Conservation (phyloP, 306 rosid genomes). For the Oxytropis ochrocephala region DNA sequence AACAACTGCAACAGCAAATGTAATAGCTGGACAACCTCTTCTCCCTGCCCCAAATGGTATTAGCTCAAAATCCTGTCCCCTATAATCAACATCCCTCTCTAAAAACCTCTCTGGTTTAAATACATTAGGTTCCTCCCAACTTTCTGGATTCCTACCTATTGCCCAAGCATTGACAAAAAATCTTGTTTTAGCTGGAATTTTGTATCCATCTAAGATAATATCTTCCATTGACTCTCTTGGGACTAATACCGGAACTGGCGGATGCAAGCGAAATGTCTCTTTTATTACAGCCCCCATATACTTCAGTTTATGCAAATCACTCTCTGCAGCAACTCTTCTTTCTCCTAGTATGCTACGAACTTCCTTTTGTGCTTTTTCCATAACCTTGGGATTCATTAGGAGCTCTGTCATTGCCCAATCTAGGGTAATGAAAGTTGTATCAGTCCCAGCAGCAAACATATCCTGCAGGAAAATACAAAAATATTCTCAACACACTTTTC, state of each 20-base stretch:
- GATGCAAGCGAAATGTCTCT: conserved; percentile 54
- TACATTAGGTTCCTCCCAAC: conserved; percentile 50
- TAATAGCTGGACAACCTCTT: conserved; percentile 53
- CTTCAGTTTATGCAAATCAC: conserved; percentile 45
- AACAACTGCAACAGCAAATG: conserved; percentile 33
- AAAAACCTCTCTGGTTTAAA: conserved; percentile 61
- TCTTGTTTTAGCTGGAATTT: conserved; percentile 57
- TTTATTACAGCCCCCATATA: conserved; percentile 53
- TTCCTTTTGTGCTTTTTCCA: conserved; percentile 60
- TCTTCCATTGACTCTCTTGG: conserved; percentile 76
- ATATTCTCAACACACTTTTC: neutral
- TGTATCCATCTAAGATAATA: conserved; percentile 41
- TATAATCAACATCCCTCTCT: conserved; percentile 47
- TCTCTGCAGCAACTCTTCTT: conserved; percentile 38
- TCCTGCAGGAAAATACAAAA: conserved; percentile 37
- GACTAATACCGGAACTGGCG: conserved; percentile 54
- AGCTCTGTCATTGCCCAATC: conserved; percentile 76
- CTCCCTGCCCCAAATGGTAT: conserved; percentile 72
- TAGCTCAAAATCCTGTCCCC: conserved; percentile 51
- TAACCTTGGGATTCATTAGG: conserved; percentile 38
- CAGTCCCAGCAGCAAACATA: conserved; percentile 81
- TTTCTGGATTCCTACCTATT: conserved; percentile 49
- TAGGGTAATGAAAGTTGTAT: conserved; percentile 54
- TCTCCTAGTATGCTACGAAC: conserved; percentile 39
- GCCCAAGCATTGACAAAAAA: conserved; percentile 62